These are phyloP conservation scores for Colletotrichum magnum DNA, from an alignment of 2,329 filamentous ascomycete genomes.

Conservation along the genomic window DNA sequence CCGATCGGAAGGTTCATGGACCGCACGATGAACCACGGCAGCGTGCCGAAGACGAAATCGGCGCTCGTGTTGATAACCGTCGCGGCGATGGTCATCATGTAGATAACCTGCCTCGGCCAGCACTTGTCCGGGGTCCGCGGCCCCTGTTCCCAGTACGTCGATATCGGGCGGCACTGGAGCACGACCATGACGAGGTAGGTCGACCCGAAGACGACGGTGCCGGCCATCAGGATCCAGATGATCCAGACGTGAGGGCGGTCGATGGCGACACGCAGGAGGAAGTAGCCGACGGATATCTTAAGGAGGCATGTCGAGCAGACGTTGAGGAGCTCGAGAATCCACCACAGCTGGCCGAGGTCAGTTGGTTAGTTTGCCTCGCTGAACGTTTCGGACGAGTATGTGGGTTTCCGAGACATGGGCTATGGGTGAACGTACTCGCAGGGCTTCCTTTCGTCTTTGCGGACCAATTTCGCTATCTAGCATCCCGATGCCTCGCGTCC, in stretches of 20 bases:
- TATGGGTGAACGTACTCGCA: no score
- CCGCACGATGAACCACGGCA: constrained; percentile 57
- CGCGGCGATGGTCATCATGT: constrained; percentile 53
- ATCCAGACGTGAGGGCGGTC: constrained; percentile 50
- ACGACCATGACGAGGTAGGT: constrained; percentile 57
- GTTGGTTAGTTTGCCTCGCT: background rate
- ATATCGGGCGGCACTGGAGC: constrained; percentile 57
- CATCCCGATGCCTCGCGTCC: constrained; percentile 8
- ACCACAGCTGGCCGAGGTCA: constrained; percentile 47
- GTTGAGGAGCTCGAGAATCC: constrained; percentile 57
- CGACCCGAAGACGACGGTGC: constrained; percentile 53
- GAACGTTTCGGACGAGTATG: no score
- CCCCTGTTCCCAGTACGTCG: constrained; percentile 54
- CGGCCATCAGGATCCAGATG: constrained; percentile 51
- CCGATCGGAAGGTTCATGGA: constrained; percentile 55
- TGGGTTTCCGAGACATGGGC: no score
- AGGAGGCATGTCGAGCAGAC: constrained; percentile 49
- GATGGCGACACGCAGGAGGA: constrained; percentile 57
- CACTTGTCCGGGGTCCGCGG: constrained; percentile 48
- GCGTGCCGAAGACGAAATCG: constrained; percentile 56
- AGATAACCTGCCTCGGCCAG: constrained; percentile 44
- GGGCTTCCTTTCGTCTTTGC: background rate
- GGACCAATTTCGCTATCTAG: background rate
- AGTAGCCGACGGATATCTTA: constrained; percentile 59
- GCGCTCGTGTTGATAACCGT: constrained; percentile 54